Base-by-base conservation (phyloP, 768 basidiomycete species). In the Naematelia aurantialba region DNA sequence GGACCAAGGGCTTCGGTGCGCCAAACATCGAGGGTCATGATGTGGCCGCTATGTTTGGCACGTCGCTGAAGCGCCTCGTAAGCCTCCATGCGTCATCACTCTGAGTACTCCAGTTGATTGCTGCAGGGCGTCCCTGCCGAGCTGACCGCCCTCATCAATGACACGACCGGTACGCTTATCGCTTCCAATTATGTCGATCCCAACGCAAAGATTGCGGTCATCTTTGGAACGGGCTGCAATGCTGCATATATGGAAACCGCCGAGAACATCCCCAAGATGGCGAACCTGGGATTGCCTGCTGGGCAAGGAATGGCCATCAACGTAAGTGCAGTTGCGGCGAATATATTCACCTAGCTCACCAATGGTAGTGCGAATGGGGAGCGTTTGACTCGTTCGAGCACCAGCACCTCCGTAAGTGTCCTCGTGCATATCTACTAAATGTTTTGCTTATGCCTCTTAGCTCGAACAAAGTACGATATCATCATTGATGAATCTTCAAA, bases 1-100 rank as follows among this genome's bases (percentile, higher is more conserved):
- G 96, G 96, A 99, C 96, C n/a, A 99, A 99, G 78, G 96, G 96
- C 63, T 98, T 98, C 69, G 91, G 91, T 29, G 89, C 89, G 0
- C 75, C 83, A 3, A 91, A 93, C 73, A 91, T 90, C 17, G 96
- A 98, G 78, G 93, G 93, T 17, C 80, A 83, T 55, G 90, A 99
- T 69, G 91, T 94, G 12, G 93, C 90, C 3, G 88, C 82, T 39
- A 93, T 99, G 90, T 94, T 99, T 80, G 84, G 85, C 50, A 78
- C 85, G 56, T 87, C 89, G 13, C 83, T 99, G 47, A 81, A 81
- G 57, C 89, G 87, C 81, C 80, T 83, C 71, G 90, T 91, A 55
- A 11, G 87, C 80, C 24, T 17, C 27, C 22, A 48, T 52, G 50
- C 5, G 39, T 24, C 11, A 17, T 12, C 22, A 39, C n/a, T 42